phyloP scores from a whole-genome alignment of 2,329 filamentous ascomycete species.

The Pseudocercospora ulei region DNA sequence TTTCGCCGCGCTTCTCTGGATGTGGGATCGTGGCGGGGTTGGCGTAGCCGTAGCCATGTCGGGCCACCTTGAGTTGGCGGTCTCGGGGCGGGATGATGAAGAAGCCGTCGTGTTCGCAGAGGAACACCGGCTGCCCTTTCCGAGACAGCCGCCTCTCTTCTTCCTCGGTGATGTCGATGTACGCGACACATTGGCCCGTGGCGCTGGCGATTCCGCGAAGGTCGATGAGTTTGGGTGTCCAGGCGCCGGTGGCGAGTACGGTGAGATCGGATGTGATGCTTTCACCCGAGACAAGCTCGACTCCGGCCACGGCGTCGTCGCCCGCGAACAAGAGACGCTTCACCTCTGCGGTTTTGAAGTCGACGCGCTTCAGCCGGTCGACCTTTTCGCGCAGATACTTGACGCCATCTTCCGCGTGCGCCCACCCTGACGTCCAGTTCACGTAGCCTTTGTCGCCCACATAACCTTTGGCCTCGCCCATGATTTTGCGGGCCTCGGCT shows the following conservation, averaged over 20 bases:
- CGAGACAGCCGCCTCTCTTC: slow-evolving; percentile 56
- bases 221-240: slow-evolving; percentile 70
- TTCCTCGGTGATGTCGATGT: slow-evolving; percentile 60
- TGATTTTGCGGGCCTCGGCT: slow-evolving; percentile 36
- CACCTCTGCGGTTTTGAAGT: slow-evolving; percentile 45
- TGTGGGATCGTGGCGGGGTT: slow-evolving; percentile 42
- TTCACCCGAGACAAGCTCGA: slow-evolving; percentile 44
- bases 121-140: slow-evolving; percentile 55
- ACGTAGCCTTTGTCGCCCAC: slow-evolving; percentile 60
- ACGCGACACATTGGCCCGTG: slow-evolving; percentile 72
- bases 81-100: slow-evolving; percentile 62
- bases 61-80: slow-evolving; percentile 41
- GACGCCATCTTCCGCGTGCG: slow-evolving; percentile 64
- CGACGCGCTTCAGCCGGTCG: slow-evolving; percentile 46
- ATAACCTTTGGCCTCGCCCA: slow-evolving; percentile 36
- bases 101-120: slow-evolving; percentile 61
- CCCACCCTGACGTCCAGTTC: slow-evolving; percentile 69
- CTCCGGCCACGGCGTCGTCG: slow-evolving; percentile 46
- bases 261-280: slow-evolving; percentile 58
- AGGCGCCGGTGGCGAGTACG: slow-evolving; percentile 76
- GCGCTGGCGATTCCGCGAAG: slow-evolving; percentile 65
- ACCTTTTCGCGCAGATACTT: slow-evolving; percentile 49
- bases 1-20: slow-evolving; percentile 36
- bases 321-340: slow-evolving; percentile 37
- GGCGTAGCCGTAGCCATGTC: slow-evolving; percentile 44